A percentile compares a stretch with the other conserved stretches of the same genome.
These are phyloP conservation scores for Fraxinus quadrangulata DNA, from an alignment of 257 asterid genomes.

Conservation along the genomic window DNA sequence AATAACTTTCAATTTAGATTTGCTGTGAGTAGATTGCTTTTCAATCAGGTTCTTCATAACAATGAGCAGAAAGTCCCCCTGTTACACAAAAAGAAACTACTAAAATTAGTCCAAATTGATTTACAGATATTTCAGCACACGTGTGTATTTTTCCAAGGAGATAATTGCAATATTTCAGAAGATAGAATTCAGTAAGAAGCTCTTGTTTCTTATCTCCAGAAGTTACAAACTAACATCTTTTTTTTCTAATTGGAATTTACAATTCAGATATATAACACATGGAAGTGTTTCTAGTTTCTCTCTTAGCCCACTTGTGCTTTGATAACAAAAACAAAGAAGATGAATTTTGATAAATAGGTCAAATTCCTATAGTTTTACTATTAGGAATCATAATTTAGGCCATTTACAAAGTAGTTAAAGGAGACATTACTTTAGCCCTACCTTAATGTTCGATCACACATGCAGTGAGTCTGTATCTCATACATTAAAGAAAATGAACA, in stretches of 20 bases:
- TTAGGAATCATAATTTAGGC: neutral
- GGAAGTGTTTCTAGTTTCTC: neutral
- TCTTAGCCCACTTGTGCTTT: neutral
- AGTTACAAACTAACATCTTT: neutral
- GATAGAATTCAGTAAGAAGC: slow-evolving; percentile 7
- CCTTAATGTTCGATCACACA: slow-evolving; percentile 1
- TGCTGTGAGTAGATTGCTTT: slow-evolving; percentile 59
- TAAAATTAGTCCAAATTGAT: slow-evolving; percentile 28
- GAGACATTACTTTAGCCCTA: slow-evolving; percentile 10
- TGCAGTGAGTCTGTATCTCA: neutral
- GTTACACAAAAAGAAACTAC: slow-evolving; percentile 43
- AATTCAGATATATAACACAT: neutral
- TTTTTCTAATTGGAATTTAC: neutral
- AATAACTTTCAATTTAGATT: slow-evolving; percentile 76
- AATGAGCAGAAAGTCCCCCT: slow-evolving; percentile 99
- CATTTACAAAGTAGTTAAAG: neutral
- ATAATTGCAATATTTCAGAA: slow-evolving; percentile 20
- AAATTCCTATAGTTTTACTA: slow-evolving; percentile 1
- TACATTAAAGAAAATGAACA: neutral
- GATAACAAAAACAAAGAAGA: neutral
- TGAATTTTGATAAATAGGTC: neutral
- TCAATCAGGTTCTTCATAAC: slow-evolving; percentile 83
- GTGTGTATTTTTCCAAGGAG: slow-evolving; percentile 17
- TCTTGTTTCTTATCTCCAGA: neutral
- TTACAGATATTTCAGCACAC: slow-evolving; percentile 26